Base-by-base conservation (phyloP, 1,284 basidiomycete species). In the Irpex sp. region DNA sequence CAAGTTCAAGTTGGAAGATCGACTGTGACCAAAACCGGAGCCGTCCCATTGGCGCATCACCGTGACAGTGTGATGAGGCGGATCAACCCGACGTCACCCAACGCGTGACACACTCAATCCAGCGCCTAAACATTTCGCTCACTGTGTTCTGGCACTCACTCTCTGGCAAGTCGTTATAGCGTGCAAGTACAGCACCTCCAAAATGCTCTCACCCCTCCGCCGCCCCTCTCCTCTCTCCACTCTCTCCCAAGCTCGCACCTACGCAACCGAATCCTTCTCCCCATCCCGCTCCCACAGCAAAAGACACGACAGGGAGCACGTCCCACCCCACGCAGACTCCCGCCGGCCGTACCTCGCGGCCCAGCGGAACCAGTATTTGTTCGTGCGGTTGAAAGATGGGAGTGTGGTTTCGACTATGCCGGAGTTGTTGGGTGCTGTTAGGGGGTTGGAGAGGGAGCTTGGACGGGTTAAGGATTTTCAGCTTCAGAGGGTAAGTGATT, bases 381-480 rank as follows among this genome's bases (percentile, higher is more conserved):
- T 28, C 28, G 33, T 54, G 21, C 19, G 52, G n/a, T 16, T 19
- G 14, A 54, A 18, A 35, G 28, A 35, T 21, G 56, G 53, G 28
- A 21, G 21, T 42, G 35, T 61, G 12, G 33, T 58, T 16, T 57
- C 58, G 0, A 45, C 1, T 14, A 59, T 62, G 53, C 54, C 45
- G 42, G 58, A 63, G 33, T 48, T 49, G 2, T 47, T 57, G 21
- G 62, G 58, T 19, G 53, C 60, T 45, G 16, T 60, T 4, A 39
- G 59, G 16, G 62, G 47, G 16, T 16, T 63, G 16, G 62, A 63
- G 56, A 60, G 45, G 47, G 28, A 54, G 28, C 57, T 60, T 23
- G 62, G 62, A 8, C 49, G 37, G 33, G 12, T 63, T 16, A 45
- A 55, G 49, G 62, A 63, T 55, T 57, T 53, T 47, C 16, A 57